Conservation (phyloP, 140 eudicot species). For the Bidens hawaiensis region DNA sequence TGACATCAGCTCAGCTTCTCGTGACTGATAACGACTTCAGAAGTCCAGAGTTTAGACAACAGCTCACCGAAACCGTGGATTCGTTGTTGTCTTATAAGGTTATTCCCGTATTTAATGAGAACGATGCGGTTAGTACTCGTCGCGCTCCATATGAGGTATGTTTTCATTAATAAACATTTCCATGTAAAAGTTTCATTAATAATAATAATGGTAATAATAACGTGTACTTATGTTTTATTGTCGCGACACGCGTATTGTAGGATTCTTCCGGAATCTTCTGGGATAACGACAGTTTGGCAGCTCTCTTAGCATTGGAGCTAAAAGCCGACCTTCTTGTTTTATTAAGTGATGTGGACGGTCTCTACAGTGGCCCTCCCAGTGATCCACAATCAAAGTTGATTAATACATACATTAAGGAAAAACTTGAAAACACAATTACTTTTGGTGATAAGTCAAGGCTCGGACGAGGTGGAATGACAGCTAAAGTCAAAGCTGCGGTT, state of each 20-base stretch:
- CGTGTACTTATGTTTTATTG: neutral
- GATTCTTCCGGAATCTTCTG: slow-evolving; percentile 97
- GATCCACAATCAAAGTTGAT: slow-evolving; percentile 83
- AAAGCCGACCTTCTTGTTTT: slow-evolving; percentile 93
- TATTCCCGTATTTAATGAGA: slow-evolving; percentile 87
- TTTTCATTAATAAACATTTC: neutral
- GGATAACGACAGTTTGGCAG: slow-evolving; percentile 98
- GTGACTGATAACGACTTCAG: slow-evolving; percentile 96
- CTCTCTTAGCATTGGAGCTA: slow-evolving; percentile 83
- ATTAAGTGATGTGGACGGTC: slow-evolving; percentile 98
- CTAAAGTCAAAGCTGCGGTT: slow-evolving; percentile 98
- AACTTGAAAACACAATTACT: slow-evolving; percentile 72
- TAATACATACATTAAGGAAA: slow-evolving; percentile 77
- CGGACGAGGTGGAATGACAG: slow-evolving; percentile 99
- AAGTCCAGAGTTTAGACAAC: slow-evolving; percentile 76
- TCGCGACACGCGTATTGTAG: slow-evolving; percentile 28
- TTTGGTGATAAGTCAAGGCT: slow-evolving; percentile 96
- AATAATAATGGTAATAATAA: neutral
- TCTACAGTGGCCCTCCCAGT: slow-evolving; percentile 93
- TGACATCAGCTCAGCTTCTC: slow-evolving; percentile 92
- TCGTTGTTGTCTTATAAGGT: slow-evolving; percentile 65
- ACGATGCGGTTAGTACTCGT: slow-evolving; percentile 93
- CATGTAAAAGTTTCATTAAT: neutral
- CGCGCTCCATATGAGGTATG: slow-evolving; percentile 95
- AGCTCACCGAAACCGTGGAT: slow-evolving; percentile 80